Evolutionary conservation across 2,329 filamentous ascomycete species (phyloP).

Genomic region (Colletotrichum kahawae): DNA sequence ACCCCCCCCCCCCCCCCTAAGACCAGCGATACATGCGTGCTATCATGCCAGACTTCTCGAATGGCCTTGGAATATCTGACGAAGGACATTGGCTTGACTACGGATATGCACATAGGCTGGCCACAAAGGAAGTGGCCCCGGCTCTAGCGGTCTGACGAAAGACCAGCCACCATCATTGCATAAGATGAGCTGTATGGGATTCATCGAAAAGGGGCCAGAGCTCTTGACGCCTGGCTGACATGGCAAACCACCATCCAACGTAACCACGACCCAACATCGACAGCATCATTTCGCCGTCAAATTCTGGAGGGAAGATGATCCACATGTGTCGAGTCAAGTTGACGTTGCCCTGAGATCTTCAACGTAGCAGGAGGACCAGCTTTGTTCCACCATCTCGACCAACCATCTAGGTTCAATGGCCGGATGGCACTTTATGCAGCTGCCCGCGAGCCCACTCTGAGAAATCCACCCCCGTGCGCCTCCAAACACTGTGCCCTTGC

Average conservation of each 20-base stretch:
- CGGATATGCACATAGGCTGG: conserved; percentile 41
- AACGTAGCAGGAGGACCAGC: conserved; percentile 34
- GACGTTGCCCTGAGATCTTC: conserved; percentile 5
- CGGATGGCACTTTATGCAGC: conserved; percentile 52
- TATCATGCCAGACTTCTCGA: conserved; percentile 41
- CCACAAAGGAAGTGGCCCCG: conserved; percentile 26
- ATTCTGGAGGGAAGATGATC: conserved; percentile 33
- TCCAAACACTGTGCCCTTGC: conserved; percentile 27
- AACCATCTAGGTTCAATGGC: conserved; percentile 13
- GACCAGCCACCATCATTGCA: neutral
- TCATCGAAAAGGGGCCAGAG: neutral
- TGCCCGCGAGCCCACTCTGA: conserved; percentile 37
- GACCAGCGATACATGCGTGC: conserved; percentile 29
- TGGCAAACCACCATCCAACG: neutral
- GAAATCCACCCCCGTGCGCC: conserved; percentile 10
- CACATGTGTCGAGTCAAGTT: conserved; percentile 63
- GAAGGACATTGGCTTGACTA: conserved; percentile 21
- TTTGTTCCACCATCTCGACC: conserved; percentile 48
- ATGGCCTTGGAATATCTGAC: conserved; percentile 37
- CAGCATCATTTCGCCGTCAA: neutral
- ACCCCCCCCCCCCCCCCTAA: conserved; percentile 34
- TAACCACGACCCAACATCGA: neutral
- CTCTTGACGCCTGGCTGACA: neutral
- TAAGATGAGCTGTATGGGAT: neutral
- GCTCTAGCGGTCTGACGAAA: conserved; percentile 25